These are phyloP conservation scores for Penicillium riverlandense DNA, from an alignment of 495 filamentous ascomycete genomes.

Conservation along the genomic window DNA sequence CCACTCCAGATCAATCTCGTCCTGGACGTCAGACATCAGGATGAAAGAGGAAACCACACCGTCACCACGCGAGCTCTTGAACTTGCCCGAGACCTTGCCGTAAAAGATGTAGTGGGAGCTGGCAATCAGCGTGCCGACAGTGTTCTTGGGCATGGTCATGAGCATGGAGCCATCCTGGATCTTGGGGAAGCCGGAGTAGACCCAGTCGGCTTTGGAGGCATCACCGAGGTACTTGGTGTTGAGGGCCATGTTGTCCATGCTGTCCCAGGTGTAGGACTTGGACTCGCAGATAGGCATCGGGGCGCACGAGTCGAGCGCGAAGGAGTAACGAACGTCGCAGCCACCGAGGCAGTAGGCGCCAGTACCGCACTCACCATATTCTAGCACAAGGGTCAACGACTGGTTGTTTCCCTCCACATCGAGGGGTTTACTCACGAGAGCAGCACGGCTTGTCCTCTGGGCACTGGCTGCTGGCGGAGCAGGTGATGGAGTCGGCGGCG, in stretches of 20 bases:
- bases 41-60: slow-evolving; percentile 97
- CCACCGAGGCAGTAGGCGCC: slow-evolving; percentile 95
- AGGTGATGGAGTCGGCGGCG: slow-evolving; percentile 34
- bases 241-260: slow-evolving; percentile 56
- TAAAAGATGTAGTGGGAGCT: slow-evolving; percentile 95
- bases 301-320: slow-evolving; percentile 76
- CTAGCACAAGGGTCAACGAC: slow-evolving; percentile 34
- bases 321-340: slow-evolving; percentile 81
- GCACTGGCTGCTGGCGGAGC: slow-evolving; percentile 57
- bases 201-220: slow-evolving; percentile 72
- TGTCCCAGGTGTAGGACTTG: slow-evolving; percentile 59
- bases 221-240: slow-evolving; percentile 85
- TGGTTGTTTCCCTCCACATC: background rate
- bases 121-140: slow-evolving; percentile 76
- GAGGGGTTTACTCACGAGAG: slow-evolving; percentile 61
- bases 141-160: slow-evolving; percentile 81
- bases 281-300: slow-evolving; percentile 74
- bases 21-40: slow-evolving; percentile 86
- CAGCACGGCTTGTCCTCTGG: slow-evolving; percentile 77
- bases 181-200: slow-evolving; percentile 69
- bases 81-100: slow-evolving; percentile 75
- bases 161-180: slow-evolving; percentile 53
- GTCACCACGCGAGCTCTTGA: slow-evolving; percentile 77
- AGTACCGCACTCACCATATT: slow-evolving; percentile 88
- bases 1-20: slow-evolving; percentile 97